Percentiles rank a stretch among this genome's conserved stretches.
These are phyloP conservation scores for Phytopythium mirpurense DNA, from an alignment of 352 stramenopile genomes.

Conservation along the genomic window DNA sequence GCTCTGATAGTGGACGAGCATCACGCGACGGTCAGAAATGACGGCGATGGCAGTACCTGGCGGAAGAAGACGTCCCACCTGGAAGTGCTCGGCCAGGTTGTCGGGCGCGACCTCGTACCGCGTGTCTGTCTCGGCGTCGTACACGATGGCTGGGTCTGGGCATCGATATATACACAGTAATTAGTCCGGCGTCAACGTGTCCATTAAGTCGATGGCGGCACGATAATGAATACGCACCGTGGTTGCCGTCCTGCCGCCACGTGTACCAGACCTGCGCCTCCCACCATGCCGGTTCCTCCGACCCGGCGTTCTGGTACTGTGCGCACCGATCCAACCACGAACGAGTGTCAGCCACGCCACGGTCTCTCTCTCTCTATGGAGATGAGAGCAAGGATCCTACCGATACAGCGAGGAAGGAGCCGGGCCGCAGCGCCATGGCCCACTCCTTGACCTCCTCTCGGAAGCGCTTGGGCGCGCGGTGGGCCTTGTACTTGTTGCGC, in stretches of 20 bases:
- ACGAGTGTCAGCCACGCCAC: not conserved
- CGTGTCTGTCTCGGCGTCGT: conserved; percentile 36
- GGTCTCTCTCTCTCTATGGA: no score
- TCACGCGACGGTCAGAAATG: no score
- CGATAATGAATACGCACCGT: no score
- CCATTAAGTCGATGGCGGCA: no score
- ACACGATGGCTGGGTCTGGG: conserved; percentile 45
- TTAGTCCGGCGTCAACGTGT: no score
- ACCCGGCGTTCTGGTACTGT: conserved; percentile 72
- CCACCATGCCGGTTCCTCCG: conserved; percentile 63
- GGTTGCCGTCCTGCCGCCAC: conserved; percentile 56
- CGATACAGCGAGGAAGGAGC: conserved; percentile 51
- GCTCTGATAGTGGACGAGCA: no score
- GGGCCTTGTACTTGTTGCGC: conserved; percentile 38
- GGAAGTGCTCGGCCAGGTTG: conserved; percentile 51
- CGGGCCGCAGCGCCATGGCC: conserved; percentile 41
- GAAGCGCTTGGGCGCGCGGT: conserved; percentile 44
- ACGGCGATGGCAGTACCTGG: no score
- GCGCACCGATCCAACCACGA: not conserved
- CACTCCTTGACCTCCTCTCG: conserved; percentile 52
- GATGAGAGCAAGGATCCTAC: no score
- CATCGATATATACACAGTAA: no score
- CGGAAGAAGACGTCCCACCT: conserved; percentile 14
- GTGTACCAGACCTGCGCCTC: conserved; percentile 84
- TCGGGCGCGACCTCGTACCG: conserved; percentile 36